These are phyloP conservation scores for Leccinum imitatum DNA, from an alignment of 768 basidiomycete genomes.

Conservation along the genomic window DNA sequence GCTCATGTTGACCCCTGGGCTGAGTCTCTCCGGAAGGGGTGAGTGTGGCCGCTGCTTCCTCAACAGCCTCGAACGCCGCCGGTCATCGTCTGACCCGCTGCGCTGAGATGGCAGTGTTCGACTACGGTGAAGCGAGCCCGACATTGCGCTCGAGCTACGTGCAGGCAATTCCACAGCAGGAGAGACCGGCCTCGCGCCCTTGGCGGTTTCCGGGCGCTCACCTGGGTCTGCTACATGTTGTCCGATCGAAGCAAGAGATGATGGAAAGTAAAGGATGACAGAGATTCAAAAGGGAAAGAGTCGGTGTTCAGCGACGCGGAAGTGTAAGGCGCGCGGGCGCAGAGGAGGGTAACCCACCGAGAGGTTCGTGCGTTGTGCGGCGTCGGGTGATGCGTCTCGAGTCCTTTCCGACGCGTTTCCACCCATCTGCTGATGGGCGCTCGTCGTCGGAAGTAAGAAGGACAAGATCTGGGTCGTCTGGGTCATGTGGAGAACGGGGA, in stretches of 20 bases:
- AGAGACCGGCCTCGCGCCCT: constrained; percentile 40
- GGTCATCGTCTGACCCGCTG: constrained; percentile 34
- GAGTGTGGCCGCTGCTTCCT: constrained; percentile 45
- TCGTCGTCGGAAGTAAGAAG: constrained; percentile 51
- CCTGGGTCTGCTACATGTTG: constrained; percentile 19
- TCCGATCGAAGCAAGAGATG: constrained; percentile 14
- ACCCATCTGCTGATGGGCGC: constrained; percentile 45
- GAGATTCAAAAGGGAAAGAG: constrained; percentile 11
- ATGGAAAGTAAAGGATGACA: constrained; percentile 3
- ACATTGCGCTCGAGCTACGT: constrained; percentile 31
- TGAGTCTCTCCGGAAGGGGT: constrained; percentile 27
- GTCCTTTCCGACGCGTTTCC: constrained; percentile 50
- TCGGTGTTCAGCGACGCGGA: constrained; percentile 29
- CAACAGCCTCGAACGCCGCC: constrained; percentile 40
- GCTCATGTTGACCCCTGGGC: constrained; percentile 25
- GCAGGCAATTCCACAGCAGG: constrained; percentile 48
- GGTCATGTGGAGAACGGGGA: constrained; percentile 17
- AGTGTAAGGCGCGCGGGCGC: constrained; percentile 30
- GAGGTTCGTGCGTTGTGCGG: constrained; percentile 53
- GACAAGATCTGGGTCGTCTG: constrained; percentile 48
- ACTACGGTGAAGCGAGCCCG: constrained; percentile 48
- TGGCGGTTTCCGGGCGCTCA: constrained; percentile 23
- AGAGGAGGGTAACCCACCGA: constrained; percentile 35
- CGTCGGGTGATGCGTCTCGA: constrained; percentile 49
- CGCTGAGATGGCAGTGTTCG: constrained; percentile 55